Conservation (phyloP, 2,329 filamentous ascomycete species). For the Dactylellina haptotyla region DNA sequence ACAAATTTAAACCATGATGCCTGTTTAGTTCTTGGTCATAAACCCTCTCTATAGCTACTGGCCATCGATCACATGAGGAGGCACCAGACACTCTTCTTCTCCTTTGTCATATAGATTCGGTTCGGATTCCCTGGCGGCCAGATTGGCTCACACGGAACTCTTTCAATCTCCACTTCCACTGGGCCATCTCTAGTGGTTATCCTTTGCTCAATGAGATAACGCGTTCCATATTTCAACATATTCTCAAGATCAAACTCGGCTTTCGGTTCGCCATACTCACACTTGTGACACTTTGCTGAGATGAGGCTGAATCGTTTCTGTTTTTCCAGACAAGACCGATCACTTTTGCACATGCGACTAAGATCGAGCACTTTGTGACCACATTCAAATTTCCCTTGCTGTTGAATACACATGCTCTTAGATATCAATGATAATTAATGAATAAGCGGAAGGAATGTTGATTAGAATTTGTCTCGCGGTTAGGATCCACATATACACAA, state of each 20-base stretch:
- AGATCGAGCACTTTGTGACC: slow-evolving; percentile 18
- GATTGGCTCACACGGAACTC: neutral
- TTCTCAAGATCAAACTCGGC: neutral
- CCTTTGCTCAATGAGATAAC: neutral
- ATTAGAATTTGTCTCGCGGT: neutral
- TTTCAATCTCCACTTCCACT: slow-evolving; percentile 17
- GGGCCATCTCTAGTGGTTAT: slow-evolving; percentile 9
- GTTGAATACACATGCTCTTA: slow-evolving; percentile 27
- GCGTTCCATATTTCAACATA: neutral
- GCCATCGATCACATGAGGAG: too few species aligned
- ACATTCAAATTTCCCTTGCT: slow-evolving; percentile 15
- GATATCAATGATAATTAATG: too few species aligned
- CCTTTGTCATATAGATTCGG: neutral
- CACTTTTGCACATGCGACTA: neutral
- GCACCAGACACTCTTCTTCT: neutral
- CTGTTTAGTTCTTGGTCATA: neutral
- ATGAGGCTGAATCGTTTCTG: slow-evolving; percentile 3
- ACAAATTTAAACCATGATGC: too few species aligned
- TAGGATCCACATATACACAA: too few species aligned
- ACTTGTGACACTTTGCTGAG: neutral
- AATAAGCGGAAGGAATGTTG: too few species aligned
- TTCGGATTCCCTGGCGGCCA: neutral
- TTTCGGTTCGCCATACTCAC: neutral
- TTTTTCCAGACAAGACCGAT: neutral
- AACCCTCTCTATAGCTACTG: too few species aligned